Base-by-base conservation (phyloP, 2,329 filamentous ascomycete species). In the Talaromyces albobiverticillius region DNA sequence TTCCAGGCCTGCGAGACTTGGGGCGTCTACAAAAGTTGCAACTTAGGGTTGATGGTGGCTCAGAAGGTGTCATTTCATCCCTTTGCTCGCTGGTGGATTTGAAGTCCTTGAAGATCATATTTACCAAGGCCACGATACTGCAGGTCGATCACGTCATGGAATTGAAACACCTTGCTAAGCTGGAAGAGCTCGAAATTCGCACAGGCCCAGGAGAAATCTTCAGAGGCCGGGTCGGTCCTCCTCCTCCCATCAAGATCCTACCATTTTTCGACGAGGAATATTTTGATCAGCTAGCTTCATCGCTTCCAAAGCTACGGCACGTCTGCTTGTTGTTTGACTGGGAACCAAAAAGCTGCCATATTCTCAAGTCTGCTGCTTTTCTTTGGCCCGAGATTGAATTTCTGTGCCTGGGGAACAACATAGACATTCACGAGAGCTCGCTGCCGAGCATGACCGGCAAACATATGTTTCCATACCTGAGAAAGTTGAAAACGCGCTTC, bases 271-370 rank as follows among this genome's bases (percentile, higher is more conserved):
- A 54, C 14, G 45, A 54, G 26, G 34, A 49, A 14, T 29, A 48
- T 13, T 49, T 54, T 38, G 45, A 48, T 25, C 26, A 36, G 13
- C 38, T 54, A 7, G 36, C 45, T 11, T 48, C 51, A 3, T 48
- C 46, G n/a, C 40, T 54, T 22, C 20, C 26, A 9, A 54, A 45
- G 10, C 18, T 54, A 8, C 45, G 38, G 2, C 36, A 54, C 25
- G 23, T 45, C 13, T 49, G 45, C 31, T 42, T 54, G 22, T 14
- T 54, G 13, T 49, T 54, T 20, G 45, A 49, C 26, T 54, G 51
- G 51, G 9, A 16, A 13, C 45, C 36, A 14, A n/a, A 42, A 29
- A 45, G 51, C 22, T 23, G 8, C 5, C 46, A 41, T 31, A 18
- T 54, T n/a, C 29, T 54, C 18, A 49, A 43, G 34, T 48, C 46